phyloP scores from a whole-genome alignment of 257 asterid species.

The Lycium ferocissimum region DNA sequence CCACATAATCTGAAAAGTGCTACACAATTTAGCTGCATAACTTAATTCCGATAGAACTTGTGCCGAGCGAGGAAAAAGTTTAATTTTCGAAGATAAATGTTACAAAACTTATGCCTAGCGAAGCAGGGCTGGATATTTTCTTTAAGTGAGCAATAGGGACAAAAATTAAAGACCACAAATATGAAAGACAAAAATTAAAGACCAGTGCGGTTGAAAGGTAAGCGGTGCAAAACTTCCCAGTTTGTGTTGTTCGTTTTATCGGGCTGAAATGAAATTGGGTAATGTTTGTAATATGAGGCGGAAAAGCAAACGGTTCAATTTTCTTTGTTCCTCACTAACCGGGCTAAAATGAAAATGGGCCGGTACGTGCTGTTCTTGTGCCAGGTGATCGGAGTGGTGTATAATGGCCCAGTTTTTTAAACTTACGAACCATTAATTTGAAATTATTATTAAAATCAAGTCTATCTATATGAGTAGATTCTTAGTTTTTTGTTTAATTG shows the following conservation, averaged over 20 bases:
- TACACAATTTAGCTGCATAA: too few species aligned
- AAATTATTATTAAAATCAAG: neutral
- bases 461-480: neutral
- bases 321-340: neutral
- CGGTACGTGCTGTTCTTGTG: neutral
- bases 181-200: too few species aligned
- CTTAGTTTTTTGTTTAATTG: neutral
- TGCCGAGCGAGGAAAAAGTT: too few species aligned
- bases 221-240: too few species aligned
- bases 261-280: neutral
- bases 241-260: neutral
- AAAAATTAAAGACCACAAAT: too few species aligned
- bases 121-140: too few species aligned
- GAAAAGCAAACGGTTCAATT: neutral
- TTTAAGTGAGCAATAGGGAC: too few species aligned
- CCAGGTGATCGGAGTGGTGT: neutral
- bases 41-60: too few species aligned
- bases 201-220: too few species aligned
- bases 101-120: too few species aligned
- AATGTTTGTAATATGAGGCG: neutral
- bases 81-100: too few species aligned
- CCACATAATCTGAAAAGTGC: too few species aligned
- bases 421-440: neutral
- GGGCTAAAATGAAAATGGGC: neutral
- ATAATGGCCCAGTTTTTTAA: neutral